phyloP scores from a whole-genome alignment of 129 eudicot genomes.

The Artemisia argyi region DNA sequence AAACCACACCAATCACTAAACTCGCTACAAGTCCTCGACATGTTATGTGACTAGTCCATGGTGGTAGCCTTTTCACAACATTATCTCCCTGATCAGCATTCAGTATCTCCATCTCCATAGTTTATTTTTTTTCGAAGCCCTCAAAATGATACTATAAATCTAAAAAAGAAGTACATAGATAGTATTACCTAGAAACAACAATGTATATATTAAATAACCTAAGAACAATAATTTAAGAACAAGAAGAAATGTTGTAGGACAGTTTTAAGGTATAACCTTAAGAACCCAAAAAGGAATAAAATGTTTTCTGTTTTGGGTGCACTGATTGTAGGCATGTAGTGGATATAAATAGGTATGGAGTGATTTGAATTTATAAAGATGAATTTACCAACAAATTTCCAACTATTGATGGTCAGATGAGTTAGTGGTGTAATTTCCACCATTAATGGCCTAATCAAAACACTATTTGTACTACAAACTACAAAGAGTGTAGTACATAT shows the following conservation, averaged over 20 bases:
- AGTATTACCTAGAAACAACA: no score
- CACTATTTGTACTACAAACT: slow-evolving; percentile 41
- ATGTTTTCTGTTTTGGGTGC: slow-evolving; percentile 6
- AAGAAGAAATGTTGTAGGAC: neutral
- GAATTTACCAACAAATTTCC: slow-evolving; percentile 9
- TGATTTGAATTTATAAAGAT: slow-evolving; percentile 14
- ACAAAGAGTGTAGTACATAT: slow-evolving; percentile 35
- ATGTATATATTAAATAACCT: no score
- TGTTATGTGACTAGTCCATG: slow-evolving; percentile 81
- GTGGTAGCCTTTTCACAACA: slow-evolving; percentile 56
- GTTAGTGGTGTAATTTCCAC: slow-evolving; percentile 26
- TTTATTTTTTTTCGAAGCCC: neutral
- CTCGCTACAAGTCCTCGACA: slow-evolving; percentile 73
- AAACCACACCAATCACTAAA: slow-evolving; percentile 64
- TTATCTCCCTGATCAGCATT: neutral
- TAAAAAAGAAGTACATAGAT: no score
- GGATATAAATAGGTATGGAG: slow-evolving; percentile 4
- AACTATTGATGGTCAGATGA: slow-evolving; percentile 16
- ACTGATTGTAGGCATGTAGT: neutral
- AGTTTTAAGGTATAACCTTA: slow-evolving; percentile 7
- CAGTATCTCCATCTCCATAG: slow-evolving; percentile 24
- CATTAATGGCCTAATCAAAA: slow-evolving; percentile 34
- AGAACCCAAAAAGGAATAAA: slow-evolving; percentile 3
- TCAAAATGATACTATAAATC: no score
- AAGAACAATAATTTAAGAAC: neutral